Base-by-base conservation (phyloP, 768 basidiomycete species). In the Hygrophorus russula region DNA sequence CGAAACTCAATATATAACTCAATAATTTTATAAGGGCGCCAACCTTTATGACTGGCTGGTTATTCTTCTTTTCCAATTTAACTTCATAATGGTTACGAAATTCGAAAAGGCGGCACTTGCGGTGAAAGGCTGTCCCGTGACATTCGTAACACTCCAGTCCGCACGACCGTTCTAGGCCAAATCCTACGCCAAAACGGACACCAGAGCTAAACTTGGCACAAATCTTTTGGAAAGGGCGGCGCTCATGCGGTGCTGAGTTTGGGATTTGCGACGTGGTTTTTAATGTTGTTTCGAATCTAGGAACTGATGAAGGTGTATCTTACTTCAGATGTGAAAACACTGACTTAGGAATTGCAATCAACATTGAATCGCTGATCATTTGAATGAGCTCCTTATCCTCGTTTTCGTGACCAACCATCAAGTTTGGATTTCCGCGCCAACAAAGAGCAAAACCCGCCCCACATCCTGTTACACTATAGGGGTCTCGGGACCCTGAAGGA, bases 391-490 rank as follows among this genome's bases (percentile, higher is more conserved):
- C 92, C 34, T 65, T 64, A 50, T 89, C 77, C 15, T 68, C 64
- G 55, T 92, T 91, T 39, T 67, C 67, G 44, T 78, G 71, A 12
- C 78, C 84, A 42, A 96, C 73, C 1, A 73, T 65, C 36, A 93
- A 63, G 39, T 72, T 71, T 4, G 90, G 78, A 52, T 74, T 70
- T 41, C 88, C 89, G 54, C 74, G 69, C 85, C 87, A 96, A 32
- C 80, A 79, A 12, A 94, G 67, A 7, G 81, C 83, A 56, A 96
- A 93, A 1, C 93, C 93, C 24, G 91, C 82, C 2, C 91, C 93
- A 42, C 69, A 63, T 15, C 76, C 80, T 30, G 67, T 60, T 10
- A 87, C 64, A 19, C 70, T 62, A 53, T 90, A 82, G 1, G 93
- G 92, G 63, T 92, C 80, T 6, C 82, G 80, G 17, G 78, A 78